Evolutionary conservation across 495 filamentous ascomycete species (phyloP).

Genomic region (Aspergillus avenaceus): DNA sequence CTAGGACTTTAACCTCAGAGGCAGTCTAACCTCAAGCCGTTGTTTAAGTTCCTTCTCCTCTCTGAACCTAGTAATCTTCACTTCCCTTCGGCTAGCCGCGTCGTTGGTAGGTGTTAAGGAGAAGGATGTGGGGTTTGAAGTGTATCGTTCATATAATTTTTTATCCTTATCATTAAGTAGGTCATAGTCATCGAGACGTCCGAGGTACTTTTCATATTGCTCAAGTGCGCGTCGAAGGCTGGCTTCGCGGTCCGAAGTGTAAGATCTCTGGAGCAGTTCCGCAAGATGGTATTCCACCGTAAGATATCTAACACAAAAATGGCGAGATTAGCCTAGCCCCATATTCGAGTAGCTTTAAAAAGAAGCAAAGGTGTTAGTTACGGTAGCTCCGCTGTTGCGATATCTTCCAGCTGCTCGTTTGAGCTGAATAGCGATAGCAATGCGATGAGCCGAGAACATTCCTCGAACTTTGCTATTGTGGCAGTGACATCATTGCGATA

Average conservation of each 20-base stretch:
- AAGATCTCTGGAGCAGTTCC: conserved; percentile 58
- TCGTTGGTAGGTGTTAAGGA: conserved; percentile 66
- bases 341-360: too few relatives aligned
- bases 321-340: conserved; percentile 13
- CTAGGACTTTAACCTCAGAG: neutral
- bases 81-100: conserved; percentile 65
- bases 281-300: conserved; percentile 64
- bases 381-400: conserved; percentile 78
- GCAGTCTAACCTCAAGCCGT: conserved; percentile 63
- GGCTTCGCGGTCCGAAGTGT: conserved; percentile 54
- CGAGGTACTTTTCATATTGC: conserved; percentile 73
- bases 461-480: conserved; percentile 65
- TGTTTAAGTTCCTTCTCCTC: conserved; percentile 82
- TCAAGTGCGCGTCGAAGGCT: conserved; percentile 58
- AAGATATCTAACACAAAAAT: conserved; percentile 53
- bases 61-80: conserved; percentile 82
- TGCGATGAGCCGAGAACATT: conserved; percentile 64
- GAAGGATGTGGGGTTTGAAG: conserved; percentile 61
- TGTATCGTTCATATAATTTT: conserved; percentile 68
- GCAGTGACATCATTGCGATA: conserved; percentile 65
- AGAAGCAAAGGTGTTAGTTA: conserved; percentile 40
- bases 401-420: conserved; percentile 87
- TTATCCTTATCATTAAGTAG: conserved; percentile 63
- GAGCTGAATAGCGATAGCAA: conserved; percentile 78
- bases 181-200: conserved; percentile 71